phyloP scores from a whole-genome alignment of 106 monocot genomes.

The Acanthochlamys bracteata region DNA sequence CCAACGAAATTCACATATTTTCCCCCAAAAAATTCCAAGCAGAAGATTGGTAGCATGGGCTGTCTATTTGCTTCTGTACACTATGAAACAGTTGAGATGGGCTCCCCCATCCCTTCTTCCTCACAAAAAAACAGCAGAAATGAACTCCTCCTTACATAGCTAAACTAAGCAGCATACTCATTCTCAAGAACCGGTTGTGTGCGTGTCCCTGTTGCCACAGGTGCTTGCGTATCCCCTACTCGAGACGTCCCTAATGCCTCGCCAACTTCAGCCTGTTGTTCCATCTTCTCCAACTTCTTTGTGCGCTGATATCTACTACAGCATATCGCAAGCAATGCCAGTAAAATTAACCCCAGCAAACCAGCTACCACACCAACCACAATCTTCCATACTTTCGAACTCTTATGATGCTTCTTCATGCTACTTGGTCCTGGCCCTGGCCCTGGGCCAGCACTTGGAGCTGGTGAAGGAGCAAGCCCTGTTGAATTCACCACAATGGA shows the following conservation, averaged over 20 bases:
- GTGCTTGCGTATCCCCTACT: conserved; percentile 46
- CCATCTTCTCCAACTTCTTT: conserved; percentile 45
- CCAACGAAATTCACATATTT: neutral
- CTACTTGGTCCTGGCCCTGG: neutral
- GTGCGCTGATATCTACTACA: conserved; percentile 14
- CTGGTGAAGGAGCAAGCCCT: conserved; percentile 28
- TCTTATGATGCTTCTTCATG: conserved; percentile 5
- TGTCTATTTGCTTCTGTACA: conserved; percentile 17
- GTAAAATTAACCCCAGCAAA: conserved; percentile 28
- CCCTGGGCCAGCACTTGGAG: conserved; percentile 3
- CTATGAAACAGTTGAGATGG: conserved; percentile 10
- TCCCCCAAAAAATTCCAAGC: neutral
- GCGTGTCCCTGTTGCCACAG: conserved; percentile 47
- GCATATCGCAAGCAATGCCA: conserved; percentile 28
- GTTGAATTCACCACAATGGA: conserved; percentile 57
- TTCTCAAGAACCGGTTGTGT: conserved; percentile 59
- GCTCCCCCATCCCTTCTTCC: neutral
- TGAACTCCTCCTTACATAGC: neutral
- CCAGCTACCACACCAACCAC: conserved; percentile 33
- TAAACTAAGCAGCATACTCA: conserved; percentile 36
- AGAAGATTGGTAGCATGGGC: conserved; percentile 11
- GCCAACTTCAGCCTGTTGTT: conserved; percentile 32
- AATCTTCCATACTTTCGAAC: conserved; percentile 50
- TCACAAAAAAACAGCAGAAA: neutral
- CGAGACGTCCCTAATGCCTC: conserved; percentile 34